A percentile compares a stretch with the other conserved stretches of the same genome.
phyloP scores from a whole-genome alignment of 768 basidiomycete genomes.

The Pisolithus sp. region DNA sequence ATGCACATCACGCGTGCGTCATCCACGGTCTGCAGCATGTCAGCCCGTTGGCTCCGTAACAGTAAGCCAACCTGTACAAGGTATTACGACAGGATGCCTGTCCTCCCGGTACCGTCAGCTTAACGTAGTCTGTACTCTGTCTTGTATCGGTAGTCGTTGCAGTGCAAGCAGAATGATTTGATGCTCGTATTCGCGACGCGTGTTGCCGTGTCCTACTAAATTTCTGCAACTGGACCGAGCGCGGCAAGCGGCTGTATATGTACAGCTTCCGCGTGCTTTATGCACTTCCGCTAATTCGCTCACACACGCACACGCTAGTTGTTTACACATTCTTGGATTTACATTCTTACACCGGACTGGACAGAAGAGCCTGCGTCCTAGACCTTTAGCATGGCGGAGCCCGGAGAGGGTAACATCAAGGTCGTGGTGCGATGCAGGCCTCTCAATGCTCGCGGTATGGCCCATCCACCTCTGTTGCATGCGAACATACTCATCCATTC shows the following conservation, averaged over 20 bases:
- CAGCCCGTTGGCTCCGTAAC: background rate
- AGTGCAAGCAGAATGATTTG: too few relatives aligned
- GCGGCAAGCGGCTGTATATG: background rate
- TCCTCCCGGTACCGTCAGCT: too few relatives aligned
- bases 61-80: too few relatives aligned
- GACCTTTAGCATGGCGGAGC: slow-evolving; percentile 53
- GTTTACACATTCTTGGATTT: slow-evolving; percentile 1
- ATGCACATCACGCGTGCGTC: background rate
- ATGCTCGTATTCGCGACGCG: too few relatives aligned
- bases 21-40: background rate
- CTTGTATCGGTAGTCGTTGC: too few relatives aligned
- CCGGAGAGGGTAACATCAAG: slow-evolving; percentile 85
- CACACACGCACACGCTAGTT: slow-evolving; percentile 3
- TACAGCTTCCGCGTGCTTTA: slow-evolving; percentile 2
- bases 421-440: slow-evolving; percentile 94
- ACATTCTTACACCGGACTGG: slow-evolving; percentile 8
- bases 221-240: background rate
- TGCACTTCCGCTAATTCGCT: background rate
- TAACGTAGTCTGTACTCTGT: background rate
- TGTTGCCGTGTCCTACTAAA: too few relatives aligned
- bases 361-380: slow-evolving; percentile 6
- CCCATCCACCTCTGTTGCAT: slow-evolving; percentile 10
- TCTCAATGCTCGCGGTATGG: slow-evolving; percentile 86
- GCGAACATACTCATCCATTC: background rate
- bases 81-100: too few relatives aligned